Base-by-base conservation (phyloP, 2,329 filamentous ascomycete genomes). In the Beauveria medogensis region DNA sequence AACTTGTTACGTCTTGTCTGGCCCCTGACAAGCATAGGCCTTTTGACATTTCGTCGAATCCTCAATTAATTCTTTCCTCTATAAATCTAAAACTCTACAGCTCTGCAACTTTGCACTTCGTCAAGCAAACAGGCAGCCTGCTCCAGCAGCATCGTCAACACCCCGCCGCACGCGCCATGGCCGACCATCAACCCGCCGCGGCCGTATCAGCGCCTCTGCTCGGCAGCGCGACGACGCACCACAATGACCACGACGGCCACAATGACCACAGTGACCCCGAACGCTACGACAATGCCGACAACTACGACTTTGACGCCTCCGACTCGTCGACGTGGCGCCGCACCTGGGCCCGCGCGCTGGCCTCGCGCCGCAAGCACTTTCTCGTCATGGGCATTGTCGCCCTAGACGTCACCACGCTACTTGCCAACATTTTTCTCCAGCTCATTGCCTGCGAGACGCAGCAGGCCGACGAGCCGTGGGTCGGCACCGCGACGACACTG, bases 401-500 rank as follows among this genome's bases (percentile, higher is more conserved):
- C 5, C 69, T 81, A 44, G 79, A 81, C 63, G 77, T 80, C 50
- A 69, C 70, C 1, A 74, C 74, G 30, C 74, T 81, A 56, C 68
- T 81, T 47, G 72, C 72, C 51, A 79, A 80, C 62, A 74, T 82
- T 61, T 77, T 81, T 62, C 73, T 81, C 61, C 73, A 77, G 28
- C 71, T 81, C 18, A 74, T 80, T 60, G 75, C 78, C 18, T 81
- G 80, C 69, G 78, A 81, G 65, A 72, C 74, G 64, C 71, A 74
- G 51, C 68, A 71, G 43, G 63, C 71, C 37, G 65, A 75, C 54
- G 73, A 76, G 65, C 64, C 69, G 0, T 81, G 79, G 78, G 77
- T 80, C 6, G 63, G 66, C 9, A 62, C 66, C 1, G 68, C 76
- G 40, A 70, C 71, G 18, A 64, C 69, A n/a, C 66, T 69, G 0